These are phyloP conservation scores for Pholiota molesta DNA, from an alignment of 768 basidiomycete genomes.

Conservation along the genomic window DNA sequence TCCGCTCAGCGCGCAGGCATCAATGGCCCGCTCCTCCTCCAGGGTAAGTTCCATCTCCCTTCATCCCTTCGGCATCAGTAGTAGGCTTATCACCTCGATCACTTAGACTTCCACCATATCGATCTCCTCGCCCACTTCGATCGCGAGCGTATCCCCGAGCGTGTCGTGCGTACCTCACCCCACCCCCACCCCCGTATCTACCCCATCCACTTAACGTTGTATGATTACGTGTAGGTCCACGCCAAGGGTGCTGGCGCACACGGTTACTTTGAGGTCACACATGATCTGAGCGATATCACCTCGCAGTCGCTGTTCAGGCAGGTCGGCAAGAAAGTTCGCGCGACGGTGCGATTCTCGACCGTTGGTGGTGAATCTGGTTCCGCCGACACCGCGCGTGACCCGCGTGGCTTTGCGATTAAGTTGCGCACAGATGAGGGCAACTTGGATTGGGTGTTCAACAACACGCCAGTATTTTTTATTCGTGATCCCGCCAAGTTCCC, in stretches of 20 bases:
- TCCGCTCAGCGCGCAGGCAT: constrained; percentile 74
- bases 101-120: constrained; percentile 82
- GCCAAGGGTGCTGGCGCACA: constrained; percentile 94
- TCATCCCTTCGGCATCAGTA: neutral
- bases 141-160: constrained; percentile 95
- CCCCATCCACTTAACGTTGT: constrained; percentile 22
- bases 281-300: constrained; percentile 82
- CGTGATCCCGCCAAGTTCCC: constrained; percentile 88
- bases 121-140: constrained; percentile 92
- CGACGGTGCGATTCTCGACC: constrained; percentile 90
- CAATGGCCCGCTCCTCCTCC: constrained; percentile 84
- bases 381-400: constrained; percentile 91
- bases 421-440: constrained; percentile 91
- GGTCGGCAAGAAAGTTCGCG: constrained; percentile 67
- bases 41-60: constrained; percentile 52
- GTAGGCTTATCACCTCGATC: constrained; percentile 17
- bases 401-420: constrained; percentile 91
- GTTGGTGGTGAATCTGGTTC: constrained; percentile 89
- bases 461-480: constrained; percentile 92
- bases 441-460: constrained; percentile 92
- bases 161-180: constrained; percentile 59
- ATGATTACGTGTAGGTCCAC: constrained; percentile 61
- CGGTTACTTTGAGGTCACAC: constrained; percentile 90
- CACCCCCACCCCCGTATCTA: neutral
- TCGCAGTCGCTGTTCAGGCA: constrained; percentile 67